These are phyloP conservation scores for Yamadazyma sp. DNA, from an alignment of 805 yeast genomes.

Conservation along the genomic window DNA sequence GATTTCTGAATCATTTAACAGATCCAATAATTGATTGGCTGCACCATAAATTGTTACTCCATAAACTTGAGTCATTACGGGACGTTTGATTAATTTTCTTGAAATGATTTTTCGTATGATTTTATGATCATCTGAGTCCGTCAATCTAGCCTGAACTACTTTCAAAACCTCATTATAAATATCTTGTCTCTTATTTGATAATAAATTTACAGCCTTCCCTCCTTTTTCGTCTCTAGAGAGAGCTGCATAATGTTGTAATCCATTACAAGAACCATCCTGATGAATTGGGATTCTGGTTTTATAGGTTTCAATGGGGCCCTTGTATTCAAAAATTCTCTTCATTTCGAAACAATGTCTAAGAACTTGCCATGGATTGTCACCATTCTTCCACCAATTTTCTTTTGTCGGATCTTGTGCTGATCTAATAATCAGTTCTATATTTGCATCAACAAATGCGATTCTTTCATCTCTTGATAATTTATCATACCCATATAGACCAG, in stretches of 20 bases:
- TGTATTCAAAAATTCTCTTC: constrained; percentile 14
- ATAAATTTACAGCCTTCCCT: constrained; percentile 37
- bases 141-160: constrained; percentile 18
- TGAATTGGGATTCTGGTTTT: constrained; percentile 34
- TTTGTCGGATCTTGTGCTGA: constrained; percentile 28
- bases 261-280: constrained; percentile 71
- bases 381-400: constrained; percentile 34
- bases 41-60: constrained; percentile 42
- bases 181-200: constrained; percentile 22
- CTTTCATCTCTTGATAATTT: constrained; percentile 25
- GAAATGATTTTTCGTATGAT: constrained; percentile 17
- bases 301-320: constrained; percentile 16
- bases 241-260: constrained; percentile 84
- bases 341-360: constrained; percentile 35
- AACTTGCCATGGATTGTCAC: constrained; percentile 40
- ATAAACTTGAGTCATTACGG: constrained; percentile 45
- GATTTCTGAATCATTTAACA: constrained; percentile 7
- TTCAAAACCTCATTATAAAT: constrained; percentile 32
- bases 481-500: constrained; percentile 29
- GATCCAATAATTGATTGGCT: constrained; percentile 25
- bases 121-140: constrained; percentile 12
- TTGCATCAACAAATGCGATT: constrained; percentile 22
- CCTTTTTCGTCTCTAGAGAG: constrained; percentile 64
- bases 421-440: constrained; percentile 19
- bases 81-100: constrained; percentile 37